Conservation (phyloP, 345 rosid genomes). For the Noccaea bulbosa region DNA sequence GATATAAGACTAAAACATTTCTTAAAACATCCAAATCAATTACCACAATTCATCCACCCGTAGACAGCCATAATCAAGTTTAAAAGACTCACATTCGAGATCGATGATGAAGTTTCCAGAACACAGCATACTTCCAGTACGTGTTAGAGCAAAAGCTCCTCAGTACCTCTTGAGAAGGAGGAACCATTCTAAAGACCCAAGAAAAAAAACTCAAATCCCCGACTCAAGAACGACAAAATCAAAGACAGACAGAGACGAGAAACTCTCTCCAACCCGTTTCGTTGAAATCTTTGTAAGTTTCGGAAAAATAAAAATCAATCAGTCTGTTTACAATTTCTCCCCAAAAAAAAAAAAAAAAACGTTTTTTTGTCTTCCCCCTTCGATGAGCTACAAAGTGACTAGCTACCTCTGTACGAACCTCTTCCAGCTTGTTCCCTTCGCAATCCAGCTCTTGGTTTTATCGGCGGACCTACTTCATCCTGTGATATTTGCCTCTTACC, state of each 20-base stretch:
- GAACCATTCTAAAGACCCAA: constrained; percentile 50
- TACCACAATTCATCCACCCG: constrained; percentile 2
- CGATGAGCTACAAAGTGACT: constrained; percentile 45
- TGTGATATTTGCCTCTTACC: constrained; percentile 72
- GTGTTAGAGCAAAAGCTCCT: constrained; percentile 79
- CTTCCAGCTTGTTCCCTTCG: constrained; percentile 95
- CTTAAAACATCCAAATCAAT: constrained; percentile 13
- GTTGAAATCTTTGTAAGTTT: constrained; percentile 24
- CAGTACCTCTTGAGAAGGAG: constrained; percentile 60
- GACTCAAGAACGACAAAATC: constrained; percentile 35
- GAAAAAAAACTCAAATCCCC: constrained; percentile 27
- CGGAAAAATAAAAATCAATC: constrained; percentile 17
- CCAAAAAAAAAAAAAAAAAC: constrained; percentile 12
- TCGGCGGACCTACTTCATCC: constrained; percentile 83
- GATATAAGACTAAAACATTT: background rate
- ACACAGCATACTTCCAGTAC: constrained; percentile 83
- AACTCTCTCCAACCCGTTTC: constrained; percentile 15
- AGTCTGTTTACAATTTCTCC: constrained; percentile 13
- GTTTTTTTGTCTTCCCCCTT: background rate
- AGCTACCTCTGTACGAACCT: constrained; percentile 96
- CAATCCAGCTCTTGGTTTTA: constrained; percentile 82
- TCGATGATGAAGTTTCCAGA: constrained; percentile 85
- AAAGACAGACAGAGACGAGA: constrained; percentile 30
- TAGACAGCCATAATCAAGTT: constrained; percentile 2
- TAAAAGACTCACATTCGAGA: constrained; percentile 67